Evolutionary conservation across 495 filamentous ascomycete genomes (phyloP), one percentile per base, ranked within the genome.

Genomic region (Xylaria nigripes): DNA sequence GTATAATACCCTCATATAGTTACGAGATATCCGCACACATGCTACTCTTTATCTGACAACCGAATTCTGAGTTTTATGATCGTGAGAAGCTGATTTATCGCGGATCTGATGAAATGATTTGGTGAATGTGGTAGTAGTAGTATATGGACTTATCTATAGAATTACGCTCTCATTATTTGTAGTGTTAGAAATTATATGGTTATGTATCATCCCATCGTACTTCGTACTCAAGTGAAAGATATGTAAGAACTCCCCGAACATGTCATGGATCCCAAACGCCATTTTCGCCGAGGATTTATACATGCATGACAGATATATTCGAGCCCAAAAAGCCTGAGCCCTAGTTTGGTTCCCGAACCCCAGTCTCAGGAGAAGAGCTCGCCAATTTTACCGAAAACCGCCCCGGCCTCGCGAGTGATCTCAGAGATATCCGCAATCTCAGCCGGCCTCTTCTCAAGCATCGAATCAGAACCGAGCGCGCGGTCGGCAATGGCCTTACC

Each of bases 371-470:
- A 66, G 58, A 66, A 66, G 21, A 58, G 63, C 62, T 55, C 67
- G 57, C 56, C 56, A 45, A 59, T 49, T 12, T 56, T 54, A 25
- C 51, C 48, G 27, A 66, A 61, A 61, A 60, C 61, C 15, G 52
- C 55, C 29, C 63, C 64, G 15, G 56, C 56, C 13, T 58, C 58
- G 2, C 50, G 18, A 1, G 59, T 61, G 19, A 65, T 63, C 6
- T 61, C 55, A 23, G 60, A 38, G 29, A 67, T 60, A 15, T 65
- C 65, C 40, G 67, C 70, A 55, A 72, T 68, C 40, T 70, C 66
- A 6, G 51, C 61, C 19, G 68, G 73, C 38, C 74, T 58, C 27
- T 42, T 54, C 67, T 76, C 73, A 54, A 66, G 77, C 40, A 66
- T 64, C 61, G 68, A 47, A 1, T 55, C 62, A 13, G 67, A 72